Evolutionary conservation across 2,329 filamentous ascomycete genomes (phyloP).

Genomic region (Colletotrichum cereale): DNA sequence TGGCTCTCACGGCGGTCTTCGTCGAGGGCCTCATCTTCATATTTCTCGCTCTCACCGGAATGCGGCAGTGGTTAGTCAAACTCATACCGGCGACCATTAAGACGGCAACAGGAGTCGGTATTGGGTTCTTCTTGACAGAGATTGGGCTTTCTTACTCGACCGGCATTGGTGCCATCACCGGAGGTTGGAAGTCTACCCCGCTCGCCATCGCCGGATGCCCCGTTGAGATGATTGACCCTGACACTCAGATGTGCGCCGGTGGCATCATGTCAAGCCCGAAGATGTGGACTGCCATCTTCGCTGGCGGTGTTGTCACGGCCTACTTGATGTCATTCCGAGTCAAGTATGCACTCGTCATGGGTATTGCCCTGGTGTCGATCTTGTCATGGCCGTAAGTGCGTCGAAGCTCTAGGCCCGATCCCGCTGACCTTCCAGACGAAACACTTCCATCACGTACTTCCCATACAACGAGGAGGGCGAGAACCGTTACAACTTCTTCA

Average conservation of each 20-base stretch:
- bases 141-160: conserved; percentile 81
- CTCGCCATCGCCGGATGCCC: conserved; percentile 83
- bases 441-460: conserved; percentile 80
- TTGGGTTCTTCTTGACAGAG: conserved; percentile 73
- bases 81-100: conserved; percentile 75
- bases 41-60: conserved; percentile 73
- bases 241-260: conserved; percentile 63
- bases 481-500: conserved; percentile 78
- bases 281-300: conserved; percentile 89
- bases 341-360: conserved; percentile 81
- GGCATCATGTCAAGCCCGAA: conserved; percentile 84
- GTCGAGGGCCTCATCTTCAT: conserved; percentile 75
- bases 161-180: conserved; percentile 86
- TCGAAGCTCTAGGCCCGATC: background rate
- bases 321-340: conserved; percentile 84
- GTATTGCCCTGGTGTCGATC: conserved; percentile 78
- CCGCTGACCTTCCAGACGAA: conserved; percentile 59
- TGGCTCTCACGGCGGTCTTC: conserved; percentile 74
- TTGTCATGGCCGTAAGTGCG: conserved; percentile 77
- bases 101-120: conserved; percentile 74
- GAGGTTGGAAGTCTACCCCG: conserved; percentile 73
- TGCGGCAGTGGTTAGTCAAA: conserved; percentile 79
- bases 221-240: conserved; percentile 61
- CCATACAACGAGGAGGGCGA: conserved; percentile 75
- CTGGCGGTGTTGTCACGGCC: conserved; percentile 82